Base-by-base conservation (phyloP, 768 basidiomycete species). In the Lepiota brunneoincarnata region DNA sequence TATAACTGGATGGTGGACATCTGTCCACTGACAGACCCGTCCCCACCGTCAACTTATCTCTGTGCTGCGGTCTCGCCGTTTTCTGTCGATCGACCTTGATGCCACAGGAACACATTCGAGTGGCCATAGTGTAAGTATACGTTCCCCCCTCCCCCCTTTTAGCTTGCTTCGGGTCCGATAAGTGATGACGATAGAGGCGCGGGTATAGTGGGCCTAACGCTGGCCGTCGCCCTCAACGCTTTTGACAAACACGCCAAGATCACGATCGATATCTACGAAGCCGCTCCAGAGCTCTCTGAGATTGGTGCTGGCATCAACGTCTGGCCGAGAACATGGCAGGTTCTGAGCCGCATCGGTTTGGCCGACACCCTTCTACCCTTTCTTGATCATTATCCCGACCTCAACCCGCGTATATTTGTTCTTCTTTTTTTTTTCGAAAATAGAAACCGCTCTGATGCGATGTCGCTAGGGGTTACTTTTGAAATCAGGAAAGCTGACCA, bases 271-370 rank as follows among this genome's bases (percentile, higher is more conserved):
- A 57, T 79, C 12, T 80, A 75, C 56, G 78, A 80, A 49, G 67
- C 73, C 7, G 64, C 75, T 2, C 58, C 71, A 0, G 60, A 61
- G 18, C 67, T 80, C 31, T 67, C 69, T 2, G 73, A 75, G 40
- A 64, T 75, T 39, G 78, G 78, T 6, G 77, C 76, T 18, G 78
- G 77, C 0, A 71, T 80, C 39, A 67, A 63, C 2, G 57, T 77
- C 4, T 78, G 70, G 69, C 56, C 56, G 3, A 51, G 54, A 18
- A 59, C 58, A 17, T 53, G 52, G 56, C 46, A 58, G n/a, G 58
- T 61, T 11, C 17, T 59, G 48, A 55, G 54, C 31, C 41, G 46
- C 11, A 54, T 61, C 14, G 58, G 55, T 48, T 21, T 61, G 18
- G 49, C 51, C 18, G 54, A 52, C 6, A 57, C 53, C 15, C 49